A percentile compares a stretch with the other conserved stretches of the same genome.
Evolutionary conservation across 129 eudicot species (phyloP).

Genomic region (Flaveria bidentis): DNA sequence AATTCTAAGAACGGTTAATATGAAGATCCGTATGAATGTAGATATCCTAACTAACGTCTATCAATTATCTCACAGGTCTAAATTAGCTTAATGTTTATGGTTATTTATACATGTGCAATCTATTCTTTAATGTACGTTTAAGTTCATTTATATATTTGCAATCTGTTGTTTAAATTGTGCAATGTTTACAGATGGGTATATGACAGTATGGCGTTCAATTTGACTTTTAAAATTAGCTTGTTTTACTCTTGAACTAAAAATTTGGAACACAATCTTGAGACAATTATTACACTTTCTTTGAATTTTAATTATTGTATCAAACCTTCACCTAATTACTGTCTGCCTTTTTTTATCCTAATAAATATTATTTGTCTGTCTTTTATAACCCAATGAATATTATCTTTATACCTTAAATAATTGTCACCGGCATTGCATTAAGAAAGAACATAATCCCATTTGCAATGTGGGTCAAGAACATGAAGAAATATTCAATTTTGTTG

Average conservation of each 20-base stretch:
- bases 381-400: background rate
- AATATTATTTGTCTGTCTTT: background rate
- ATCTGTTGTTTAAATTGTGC: too few relatives aligned
- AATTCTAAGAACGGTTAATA: too few relatives aligned
- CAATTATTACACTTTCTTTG: conserved; percentile 3
- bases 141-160: too few relatives aligned
- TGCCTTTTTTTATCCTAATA: background rate
- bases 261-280: conserved; percentile 24
- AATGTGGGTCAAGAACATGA: conserved; percentile 35
- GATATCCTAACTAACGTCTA: too few relatives aligned
- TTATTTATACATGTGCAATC: too few relatives aligned
- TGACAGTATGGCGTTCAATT: too few relatives aligned
- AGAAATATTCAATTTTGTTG: conserved; percentile 26
- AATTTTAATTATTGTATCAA: background rate
- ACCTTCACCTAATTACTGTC: conserved; percentile 24
- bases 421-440: background rate
- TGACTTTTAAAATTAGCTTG: too few relatives aligned
- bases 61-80: too few relatives aligned
- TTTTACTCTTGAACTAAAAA: background rate
- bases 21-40: too few relatives aligned
- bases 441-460: conserved; percentile 27
- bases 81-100: too few relatives aligned
- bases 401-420: conserved; percentile 15
- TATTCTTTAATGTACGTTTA: too few relatives aligned
- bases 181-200: too few relatives aligned